A percentile compares a stretch with the other conserved stretches of the same genome.
phyloP scores from a whole-genome alignment of 2,329 filamentous ascomycete species.

The Bipolaris oryzae region DNA sequence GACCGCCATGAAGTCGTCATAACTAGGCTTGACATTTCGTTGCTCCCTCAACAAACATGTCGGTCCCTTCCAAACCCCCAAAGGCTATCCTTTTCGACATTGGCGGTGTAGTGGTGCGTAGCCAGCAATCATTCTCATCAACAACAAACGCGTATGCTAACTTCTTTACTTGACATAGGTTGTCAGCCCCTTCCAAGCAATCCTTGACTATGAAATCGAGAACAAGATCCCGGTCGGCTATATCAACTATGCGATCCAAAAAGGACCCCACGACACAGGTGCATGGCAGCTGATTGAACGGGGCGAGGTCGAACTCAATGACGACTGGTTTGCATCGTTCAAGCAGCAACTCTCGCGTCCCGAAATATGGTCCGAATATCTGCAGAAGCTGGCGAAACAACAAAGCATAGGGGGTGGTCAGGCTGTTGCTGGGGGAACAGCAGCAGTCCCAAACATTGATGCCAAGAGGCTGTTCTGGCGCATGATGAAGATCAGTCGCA shows the following conservation, averaged over 20 bases:
- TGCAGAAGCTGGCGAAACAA: constrained; percentile 36
- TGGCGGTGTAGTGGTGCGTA: constrained; percentile 91
- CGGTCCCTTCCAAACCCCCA: constrained; percentile 16
- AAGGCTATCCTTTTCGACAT: constrained; percentile 80
- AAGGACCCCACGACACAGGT: constrained; percentile 72
- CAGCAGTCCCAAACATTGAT: constrained; percentile 74
- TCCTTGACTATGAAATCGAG: constrained; percentile 83
- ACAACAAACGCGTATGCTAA: constrained; percentile 2
- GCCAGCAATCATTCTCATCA: background rate
- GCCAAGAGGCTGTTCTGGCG: constrained; percentile 81
- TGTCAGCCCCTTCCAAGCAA: constrained; percentile 87
- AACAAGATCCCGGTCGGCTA: constrained; percentile 82
- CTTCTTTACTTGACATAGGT: constrained; percentile 62
- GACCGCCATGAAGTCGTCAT: constrained; percentile 24
- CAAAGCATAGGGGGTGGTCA: constrained; percentile 35
- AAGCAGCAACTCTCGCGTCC: constrained; percentile 72
- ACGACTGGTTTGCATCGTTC: constrained; percentile 77
- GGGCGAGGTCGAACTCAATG: constrained; percentile 77
- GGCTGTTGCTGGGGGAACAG: constrained; percentile 44
- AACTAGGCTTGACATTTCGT: constrained; percentile 5
- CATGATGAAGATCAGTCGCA: constrained; percentile 80
- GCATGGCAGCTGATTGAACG: constrained; percentile 89
- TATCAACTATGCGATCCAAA: constrained; percentile 88
- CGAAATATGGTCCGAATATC: constrained; percentile 70
- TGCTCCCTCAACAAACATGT: constrained; percentile 13